Conservation (phyloP, 1,139 yeast genomes). For the Kodamaea alishanica region DNA sequence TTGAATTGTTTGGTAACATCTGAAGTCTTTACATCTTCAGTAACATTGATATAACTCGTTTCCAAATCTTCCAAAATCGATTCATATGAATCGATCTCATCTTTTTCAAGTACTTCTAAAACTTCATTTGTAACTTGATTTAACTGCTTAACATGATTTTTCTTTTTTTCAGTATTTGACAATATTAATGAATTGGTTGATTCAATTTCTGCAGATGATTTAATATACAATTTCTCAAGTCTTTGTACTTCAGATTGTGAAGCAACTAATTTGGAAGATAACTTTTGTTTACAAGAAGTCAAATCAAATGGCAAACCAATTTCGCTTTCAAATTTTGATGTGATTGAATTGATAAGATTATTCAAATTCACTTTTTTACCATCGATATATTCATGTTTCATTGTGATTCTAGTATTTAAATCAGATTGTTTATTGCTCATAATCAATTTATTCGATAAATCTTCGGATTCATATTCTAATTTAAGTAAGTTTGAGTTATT, state of each 20-base stretch:
- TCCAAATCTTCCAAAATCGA: constrained; percentile 53
- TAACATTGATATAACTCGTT: constrained; percentile 53
- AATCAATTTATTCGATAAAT: constrained; percentile 47
- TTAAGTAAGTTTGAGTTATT: constrained; percentile 37
- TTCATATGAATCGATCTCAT: constrained; percentile 50
- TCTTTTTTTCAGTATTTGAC: constrained; percentile 12
- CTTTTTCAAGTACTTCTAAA: constrained; percentile 33
- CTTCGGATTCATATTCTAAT: constrained; percentile 55
- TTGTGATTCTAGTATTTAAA: constrained; percentile 16
- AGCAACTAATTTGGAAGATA: constrained; percentile 14
- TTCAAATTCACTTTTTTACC: constrained; percentile 18
- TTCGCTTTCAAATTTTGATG: constrained; percentile 13
- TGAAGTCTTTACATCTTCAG: constrained; percentile 60
- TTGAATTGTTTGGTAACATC: constrained; percentile 67
- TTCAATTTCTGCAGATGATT: constrained; percentile 10
- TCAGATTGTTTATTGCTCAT: constrained; percentile 59
- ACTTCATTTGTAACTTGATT: constrained; percentile 19
- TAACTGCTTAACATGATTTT: constrained; percentile 17
- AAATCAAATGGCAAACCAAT: constrained; percentile 20
- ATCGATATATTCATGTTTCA: constrained; percentile 14
- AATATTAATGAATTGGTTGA: constrained; percentile 14
- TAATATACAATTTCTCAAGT: constrained; percentile 10
- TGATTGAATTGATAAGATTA: constrained; percentile 18
- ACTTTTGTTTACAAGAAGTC: constrained; percentile 19
- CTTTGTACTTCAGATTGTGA: constrained; percentile 10